Evolutionary conservation across 139 green algal genomes (phyloP).

Genomic region (Marvania coccoides): DNA sequence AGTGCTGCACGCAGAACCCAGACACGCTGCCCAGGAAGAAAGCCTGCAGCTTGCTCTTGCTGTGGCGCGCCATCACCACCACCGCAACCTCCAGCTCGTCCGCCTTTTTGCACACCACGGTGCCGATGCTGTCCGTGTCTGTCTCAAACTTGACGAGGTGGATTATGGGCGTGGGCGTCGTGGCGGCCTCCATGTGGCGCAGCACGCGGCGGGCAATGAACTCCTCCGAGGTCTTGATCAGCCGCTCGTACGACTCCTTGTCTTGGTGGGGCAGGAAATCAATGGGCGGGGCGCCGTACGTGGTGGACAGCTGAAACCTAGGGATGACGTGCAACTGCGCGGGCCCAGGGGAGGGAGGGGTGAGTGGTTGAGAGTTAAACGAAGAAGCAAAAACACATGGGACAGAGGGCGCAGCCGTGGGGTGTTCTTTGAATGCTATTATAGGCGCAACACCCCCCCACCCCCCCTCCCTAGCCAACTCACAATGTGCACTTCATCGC

Average conservation of each 20-base stretch:
- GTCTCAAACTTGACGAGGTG: slow-evolving; percentile 60
- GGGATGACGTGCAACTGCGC: slow-evolving; percentile 41
- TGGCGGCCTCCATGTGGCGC: slow-evolving; percentile 17
- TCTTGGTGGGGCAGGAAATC: slow-evolving; percentile 48
- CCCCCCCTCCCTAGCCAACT: no score
- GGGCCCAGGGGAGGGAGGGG: not conserved
- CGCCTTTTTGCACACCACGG: slow-evolving; percentile 55
- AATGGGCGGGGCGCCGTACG: slow-evolving; percentile 40
- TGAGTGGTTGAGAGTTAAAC: not conserved
- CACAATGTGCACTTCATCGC: not conserved
- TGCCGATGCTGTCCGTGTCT: slow-evolving; percentile 53
- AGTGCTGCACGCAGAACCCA: slow-evolving; percentile 19
- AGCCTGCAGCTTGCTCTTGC: slow-evolving; percentile 24
- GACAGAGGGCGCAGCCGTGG: not conserved
- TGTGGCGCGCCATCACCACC: slow-evolving; percentile 49
- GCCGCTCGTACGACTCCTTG: slow-evolving; percentile 23
- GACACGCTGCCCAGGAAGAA: slow-evolving; percentile 28
- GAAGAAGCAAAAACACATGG: not conserved
- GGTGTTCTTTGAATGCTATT: not conserved
- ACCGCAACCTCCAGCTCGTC: slow-evolving; percentile 44
- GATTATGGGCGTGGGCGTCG: slow-evolving; percentile 30
- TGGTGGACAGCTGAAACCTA: slow-evolving; percentile 23
- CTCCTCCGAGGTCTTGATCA: slow-evolving; percentile 36
- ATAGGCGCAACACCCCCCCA: no score
- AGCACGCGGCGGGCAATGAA: slow-evolving; percentile 50